These are phyloP conservation scores for Neofusicoccum ribis DNA, from an alignment of 2,329 filamentous ascomycete species.

Conservation along the genomic window DNA sequence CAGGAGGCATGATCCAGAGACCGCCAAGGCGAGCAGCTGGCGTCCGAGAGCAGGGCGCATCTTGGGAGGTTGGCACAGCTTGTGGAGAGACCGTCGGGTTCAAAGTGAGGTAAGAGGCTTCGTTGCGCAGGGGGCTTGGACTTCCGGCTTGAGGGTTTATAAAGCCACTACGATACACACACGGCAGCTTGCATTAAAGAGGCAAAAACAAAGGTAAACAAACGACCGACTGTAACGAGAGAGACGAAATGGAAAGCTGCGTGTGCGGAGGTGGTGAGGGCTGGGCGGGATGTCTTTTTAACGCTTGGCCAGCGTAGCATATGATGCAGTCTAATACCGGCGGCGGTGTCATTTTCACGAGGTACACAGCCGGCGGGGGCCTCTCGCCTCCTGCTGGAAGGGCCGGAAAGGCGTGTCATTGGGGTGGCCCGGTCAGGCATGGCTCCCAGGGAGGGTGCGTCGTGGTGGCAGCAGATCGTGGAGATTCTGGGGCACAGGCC, in stretches of 20 bases:
- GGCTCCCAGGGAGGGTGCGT: background rate
- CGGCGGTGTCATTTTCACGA: conserved; percentile 18
- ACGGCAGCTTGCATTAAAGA: background rate
- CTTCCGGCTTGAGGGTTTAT: background rate
- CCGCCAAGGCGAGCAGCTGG: conserved; percentile 9
- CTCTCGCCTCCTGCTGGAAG: background rate
- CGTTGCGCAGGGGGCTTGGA: background rate
- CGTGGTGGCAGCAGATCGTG: background rate
- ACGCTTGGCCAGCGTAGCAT: conserved; percentile 12
- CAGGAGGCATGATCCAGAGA: conserved; percentile 9
- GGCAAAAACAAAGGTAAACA: conserved; percentile 2
- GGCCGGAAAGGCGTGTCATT: background rate
- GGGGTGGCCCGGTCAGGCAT: background rate
- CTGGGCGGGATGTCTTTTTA: conserved; percentile 6
- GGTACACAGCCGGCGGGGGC: background rate
- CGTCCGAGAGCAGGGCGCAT: background rate
- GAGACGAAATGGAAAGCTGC: background rate
- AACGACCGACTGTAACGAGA: conserved; percentile 5
- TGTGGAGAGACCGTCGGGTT: background rate
- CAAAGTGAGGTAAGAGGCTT: background rate
- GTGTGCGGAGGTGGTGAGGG: background rate
- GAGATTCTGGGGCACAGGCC: background rate
- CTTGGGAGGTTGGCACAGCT: background rate
- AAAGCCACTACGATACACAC: background rate
- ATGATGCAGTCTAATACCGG: conserved; percentile 12